These are phyloP conservation scores for Aspergillus proliferans DNA, from an alignment of 2,329 filamentous ascomycete genomes.

Conservation along the genomic window DNA sequence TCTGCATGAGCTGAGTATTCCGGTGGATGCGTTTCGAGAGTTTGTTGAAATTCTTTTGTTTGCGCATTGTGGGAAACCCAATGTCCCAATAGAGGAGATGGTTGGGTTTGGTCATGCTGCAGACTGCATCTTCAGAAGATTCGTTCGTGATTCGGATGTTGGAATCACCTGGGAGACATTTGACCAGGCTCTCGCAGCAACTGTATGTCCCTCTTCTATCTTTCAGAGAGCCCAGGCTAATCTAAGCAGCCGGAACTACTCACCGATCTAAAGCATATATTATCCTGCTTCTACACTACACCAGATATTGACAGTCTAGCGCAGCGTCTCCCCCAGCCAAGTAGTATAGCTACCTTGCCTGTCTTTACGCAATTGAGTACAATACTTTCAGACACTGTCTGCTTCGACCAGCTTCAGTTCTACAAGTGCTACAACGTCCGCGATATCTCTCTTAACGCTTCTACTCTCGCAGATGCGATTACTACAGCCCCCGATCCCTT, in stretches of 20 bases:
- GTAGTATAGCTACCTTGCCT: neutral
- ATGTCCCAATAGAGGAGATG: neutral
- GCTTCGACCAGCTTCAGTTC: neutral
- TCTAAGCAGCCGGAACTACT: neutral
- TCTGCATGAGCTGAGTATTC: neutral
- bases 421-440: neutral
- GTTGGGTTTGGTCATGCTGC: neutral
- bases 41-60: neutral
- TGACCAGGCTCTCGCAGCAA: neutral
- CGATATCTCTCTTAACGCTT: neutral
- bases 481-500: neutral
- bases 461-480: neutral
- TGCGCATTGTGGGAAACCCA: neutral
- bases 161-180: neutral
- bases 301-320: neutral
- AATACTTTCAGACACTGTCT: neutral
- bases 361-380: neutral
- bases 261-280: neutral
- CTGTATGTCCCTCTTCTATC: neutral
- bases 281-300: neutral
- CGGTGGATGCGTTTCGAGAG: neutral
- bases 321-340: neutral
- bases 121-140: neutral
- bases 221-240: neutral
- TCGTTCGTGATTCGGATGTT: neutral